Base-by-base conservation (phyloP, 2,329 filamentous ascomycete species). In the Fusarium sp. region DNA sequence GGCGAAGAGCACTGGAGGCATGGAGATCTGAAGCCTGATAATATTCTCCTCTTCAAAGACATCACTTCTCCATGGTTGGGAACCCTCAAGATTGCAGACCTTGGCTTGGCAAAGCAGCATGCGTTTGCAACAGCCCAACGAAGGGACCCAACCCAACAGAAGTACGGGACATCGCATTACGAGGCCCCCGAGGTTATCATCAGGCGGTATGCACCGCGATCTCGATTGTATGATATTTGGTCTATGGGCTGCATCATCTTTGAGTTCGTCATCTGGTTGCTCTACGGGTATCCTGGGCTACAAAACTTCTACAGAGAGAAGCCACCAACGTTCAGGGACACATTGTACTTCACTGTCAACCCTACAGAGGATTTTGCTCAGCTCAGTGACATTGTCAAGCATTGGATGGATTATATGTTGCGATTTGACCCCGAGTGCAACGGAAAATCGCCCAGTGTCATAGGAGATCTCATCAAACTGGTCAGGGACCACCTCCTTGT, bases 171-270 rank as follows among this genome's bases (percentile, higher is more conserved):
- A 1, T 58, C 66, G 1, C 70, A 66, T 7, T 75, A 75, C 11
- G 70, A 71, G 36, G 66, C 73, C 2, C 73, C 73, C 6, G 73
- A 76, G 17, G 64, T 62, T 0, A 64, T 56, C 12, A 73, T 40
- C 4, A 65, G 22, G 5, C 44, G 11, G 27, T 20, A 36, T 0
- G 58, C 11, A 57, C 70, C 1, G 55, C 24, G 71, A 5, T 79
- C 79, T 0, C 71, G 79, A 0, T 66, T 66, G 0, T 81, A 79
- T 14, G 80, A 81, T 8, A 70, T 76, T 5, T 82, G 80, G 80
- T 80, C 79, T 0, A 71, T 81, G 56, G 80, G 80, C 0, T 80
- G 79, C 29, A 75, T 82, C 8, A 71, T 73, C 0, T 64, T 82
- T 1, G 80, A 81, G 57, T 77, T 76, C 1, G 22, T 77, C 3